phyloP scores from a whole-genome alignment of 2,329 filamentous ascomycete species.

The Aureobasidium uvarum region DNA sequence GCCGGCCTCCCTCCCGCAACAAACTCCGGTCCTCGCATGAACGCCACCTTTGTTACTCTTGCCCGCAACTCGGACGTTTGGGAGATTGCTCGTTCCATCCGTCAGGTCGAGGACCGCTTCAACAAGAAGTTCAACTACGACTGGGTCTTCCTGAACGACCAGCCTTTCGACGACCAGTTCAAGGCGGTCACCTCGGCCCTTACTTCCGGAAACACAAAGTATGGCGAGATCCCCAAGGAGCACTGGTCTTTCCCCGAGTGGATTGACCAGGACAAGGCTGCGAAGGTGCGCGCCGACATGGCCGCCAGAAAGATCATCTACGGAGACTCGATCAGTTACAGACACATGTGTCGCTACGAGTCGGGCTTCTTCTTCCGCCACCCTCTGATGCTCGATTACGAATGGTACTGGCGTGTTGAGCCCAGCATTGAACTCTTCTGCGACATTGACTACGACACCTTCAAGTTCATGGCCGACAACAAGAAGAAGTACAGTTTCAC shows the following conservation, averaged over 20 bases:
- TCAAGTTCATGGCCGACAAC: constrained; percentile 93
- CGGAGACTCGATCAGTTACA: constrained; percentile 92
- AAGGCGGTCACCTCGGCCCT: constrained; percentile 86
- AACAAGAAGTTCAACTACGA: constrained; percentile 97
- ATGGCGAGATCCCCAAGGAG: constrained; percentile 83
- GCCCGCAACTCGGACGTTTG: constrained; percentile 91
- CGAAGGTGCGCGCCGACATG: constrained; percentile 92
- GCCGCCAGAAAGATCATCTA: constrained; percentile 94
- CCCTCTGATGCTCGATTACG: constrained; percentile 88
- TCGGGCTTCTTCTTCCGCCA: constrained; percentile 99
- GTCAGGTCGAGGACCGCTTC: constrained; percentile 96
- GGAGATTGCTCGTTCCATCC: constrained; percentile 95
- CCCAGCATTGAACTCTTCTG: constrained; percentile 95
- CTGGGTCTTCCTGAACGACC: constrained; percentile 98
- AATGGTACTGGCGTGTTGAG: constrained; percentile 99
- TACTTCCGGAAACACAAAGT: constrained; percentile 89
- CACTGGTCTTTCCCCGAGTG: constrained; percentile 97
- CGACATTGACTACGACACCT: constrained; percentile 92
- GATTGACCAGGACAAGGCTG: constrained; percentile 93
- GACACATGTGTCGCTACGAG: constrained; percentile 99
- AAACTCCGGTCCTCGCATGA: constrained; percentile 72
- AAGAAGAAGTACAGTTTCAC: constrained; percentile 99
- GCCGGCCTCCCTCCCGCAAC: constrained; percentile 45
- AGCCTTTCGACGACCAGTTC: constrained; percentile 89
- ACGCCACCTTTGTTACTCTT: constrained; percentile 95